Evolutionary conservation across 306 rosid genomes (phyloP), one percentile per base, ranked within the genome.

Genomic region (Ceratonia siliqua): DNA sequence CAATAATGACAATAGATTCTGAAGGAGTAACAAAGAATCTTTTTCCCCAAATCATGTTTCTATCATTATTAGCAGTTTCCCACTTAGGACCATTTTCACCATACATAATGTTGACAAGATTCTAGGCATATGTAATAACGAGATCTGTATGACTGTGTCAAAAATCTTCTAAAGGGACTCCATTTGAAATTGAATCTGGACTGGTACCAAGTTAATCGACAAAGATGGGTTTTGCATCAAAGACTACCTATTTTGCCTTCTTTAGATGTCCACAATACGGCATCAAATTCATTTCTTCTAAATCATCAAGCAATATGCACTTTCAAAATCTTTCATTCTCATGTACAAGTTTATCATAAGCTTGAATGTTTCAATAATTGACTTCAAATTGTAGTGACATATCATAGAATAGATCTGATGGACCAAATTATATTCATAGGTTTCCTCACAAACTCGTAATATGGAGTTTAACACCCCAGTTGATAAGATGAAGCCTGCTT

Each of bases 121-220:
- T n/a, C n/a, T n/a, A n/a, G n/a, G n/a, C n/a, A n/a, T n/a, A n/a
- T n/a, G n/a, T n/a, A n/a, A n/a, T n/a, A n/a, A n/a, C n/a, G n/a
- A n/a, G 99, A 86, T 95, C 99, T 12, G 98, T 98, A 84, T 92
- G 98, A 68, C 96, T 92, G 30, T 87, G 99, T 67, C 99, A 96
- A 90, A 95, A 95, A 83, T 95, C 97, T 81, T 95, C 96, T 72
- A 92, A 79, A 79, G 98, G 97, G 48, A 95, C 87, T 80, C 99
- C 99, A 72, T 95, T 95, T 36, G 61, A 74, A 79, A 95, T 89
- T 76, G 97, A 95, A 81, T 90, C 96, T n/a, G n/a, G n/a, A n/a
- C n/a, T n/a, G n/a, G n/a, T n/a, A n/a, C n/a, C n/a, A n/a, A n/a
- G n/a, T n/a, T n/a, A n/a, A n/a, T n/a, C n/a, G n/a, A n/a, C n/a